phyloP scores from a whole-genome alignment of 345 rosid genomes.

The Combretum micranthum region DNA sequence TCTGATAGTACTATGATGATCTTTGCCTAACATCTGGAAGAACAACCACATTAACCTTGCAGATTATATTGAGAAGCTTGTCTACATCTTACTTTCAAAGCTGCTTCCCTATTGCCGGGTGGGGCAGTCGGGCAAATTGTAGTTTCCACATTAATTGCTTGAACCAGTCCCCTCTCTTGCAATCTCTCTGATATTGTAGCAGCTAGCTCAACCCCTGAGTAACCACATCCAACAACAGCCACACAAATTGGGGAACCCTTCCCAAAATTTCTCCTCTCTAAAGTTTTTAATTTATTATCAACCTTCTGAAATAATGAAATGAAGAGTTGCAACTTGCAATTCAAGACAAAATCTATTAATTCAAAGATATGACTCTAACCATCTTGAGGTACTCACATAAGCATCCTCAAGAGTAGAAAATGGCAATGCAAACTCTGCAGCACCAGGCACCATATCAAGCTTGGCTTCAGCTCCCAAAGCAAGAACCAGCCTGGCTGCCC shows the following conservation, averaged over 20 bases:
- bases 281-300: conserved; percentile 40
- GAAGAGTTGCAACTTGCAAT: neutral
- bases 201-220: conserved; percentile 91
- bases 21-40: too few relatives aligned
- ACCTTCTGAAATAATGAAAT: conserved; percentile 53
- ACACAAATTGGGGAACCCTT: conserved; percentile 43
- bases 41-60: too few relatives aligned
- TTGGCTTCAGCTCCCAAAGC: conserved; percentile 94
- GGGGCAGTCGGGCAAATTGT: conserved; percentile 76
- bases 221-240: conserved; percentile 94
- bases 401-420: conserved; percentile 88
- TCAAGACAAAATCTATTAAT: conserved; percentile 2
- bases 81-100: conserved; percentile 55
- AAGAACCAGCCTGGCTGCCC: conserved; percentile 99
- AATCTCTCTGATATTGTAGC: conserved; percentile 90
- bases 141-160: conserved; percentile 65
- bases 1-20: too few relatives aligned
- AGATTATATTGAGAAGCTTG: too few relatives aligned
- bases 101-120: conserved; percentile 84
- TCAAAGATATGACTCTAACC: neutral
- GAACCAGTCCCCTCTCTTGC: conserved; percentile 68
- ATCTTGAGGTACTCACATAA: conserved; percentile 36
- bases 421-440: conserved; percentile 80
- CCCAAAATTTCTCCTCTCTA: conserved; percentile 71
- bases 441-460: conserved; percentile 82